Conservation (phyloP, 2,329 filamentous ascomycete genomes). For the Fusarium sp. region DNA sequence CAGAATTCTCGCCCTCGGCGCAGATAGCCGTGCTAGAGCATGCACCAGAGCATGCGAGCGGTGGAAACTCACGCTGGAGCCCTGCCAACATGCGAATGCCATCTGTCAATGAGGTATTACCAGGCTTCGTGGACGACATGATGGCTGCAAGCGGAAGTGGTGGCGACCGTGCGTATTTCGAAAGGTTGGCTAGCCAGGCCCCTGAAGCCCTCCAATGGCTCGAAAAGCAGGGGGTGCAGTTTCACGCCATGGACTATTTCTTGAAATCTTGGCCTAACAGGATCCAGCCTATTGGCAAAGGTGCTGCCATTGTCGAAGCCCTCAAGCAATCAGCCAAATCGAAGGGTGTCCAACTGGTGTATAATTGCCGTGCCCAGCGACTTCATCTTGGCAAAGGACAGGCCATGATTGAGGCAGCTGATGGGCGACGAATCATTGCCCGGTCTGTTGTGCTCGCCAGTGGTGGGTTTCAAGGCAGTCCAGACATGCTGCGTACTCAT, state of each 20-base stretch:
- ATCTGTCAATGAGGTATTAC: slow-evolving; percentile 19
- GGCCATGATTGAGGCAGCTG: not conserved
- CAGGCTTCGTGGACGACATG: not conserved
- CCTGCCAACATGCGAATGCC: slow-evolving; percentile 20
- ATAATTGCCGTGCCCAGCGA: not conserved
- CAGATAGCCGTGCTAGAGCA: slow-evolving; percentile 19
- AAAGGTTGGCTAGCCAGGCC: not conserved
- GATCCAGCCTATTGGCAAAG: not conserved
- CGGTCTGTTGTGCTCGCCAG: not conserved
- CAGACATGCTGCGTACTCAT: not conserved
- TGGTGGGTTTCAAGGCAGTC: not conserved
- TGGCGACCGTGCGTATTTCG: not conserved
- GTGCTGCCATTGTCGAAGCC: not conserved
- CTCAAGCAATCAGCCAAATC: not conserved
- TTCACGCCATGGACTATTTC: not conserved
- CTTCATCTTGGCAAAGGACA: not conserved
- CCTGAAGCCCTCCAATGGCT: not conserved
- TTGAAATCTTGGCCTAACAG: not conserved
- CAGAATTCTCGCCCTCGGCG: slow-evolving; percentile 12
- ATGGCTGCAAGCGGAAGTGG: not conserved
- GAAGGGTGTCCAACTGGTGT: not conserved
- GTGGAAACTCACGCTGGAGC: slow-evolving; percentile 20
- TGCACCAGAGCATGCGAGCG: slow-evolving; percentile 18
- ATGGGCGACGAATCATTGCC: not conserved
- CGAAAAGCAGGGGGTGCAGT: not conserved